Base-by-base conservation (phyloP, 257 asterid genomes). In the Lavandula angustifolia region DNA sequence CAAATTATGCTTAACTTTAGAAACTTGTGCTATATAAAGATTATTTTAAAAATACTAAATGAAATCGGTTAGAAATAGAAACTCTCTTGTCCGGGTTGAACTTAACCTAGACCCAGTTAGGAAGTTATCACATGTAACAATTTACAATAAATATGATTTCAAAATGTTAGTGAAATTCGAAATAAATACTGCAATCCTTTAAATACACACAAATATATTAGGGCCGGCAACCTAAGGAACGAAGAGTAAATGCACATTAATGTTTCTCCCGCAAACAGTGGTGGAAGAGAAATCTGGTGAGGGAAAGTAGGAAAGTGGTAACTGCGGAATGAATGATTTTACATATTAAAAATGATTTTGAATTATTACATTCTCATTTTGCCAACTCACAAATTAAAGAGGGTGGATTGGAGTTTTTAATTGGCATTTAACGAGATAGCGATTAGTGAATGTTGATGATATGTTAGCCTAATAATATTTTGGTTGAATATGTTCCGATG, bases 281-380 rank as follows among this genome's bases (percentile, higher is more conserved):
- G 40, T 60, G 66, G 14, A 27, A 22, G 55, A 5, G 6, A 54
- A 57, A n/a, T 37, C 3, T 58, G 12, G 43, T 33, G 27, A 38
- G n/a, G 66, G 10, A 42, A 61, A 66, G 67, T 60, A 59, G 64
- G 60, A 52, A 34, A 33, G 38, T 10, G 22, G 43, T 37, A 37
- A 48, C n/a, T 68, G 64, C 62, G 61, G 59, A 69, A 56, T 63
- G 51, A 63, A 58, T 50, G 55, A 44, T 32, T 69, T 11, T 62
- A 44, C 31, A 22, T 31, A n/a, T 18, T 29, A 14, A 13, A 31
- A n/a, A 37, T 2, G 38, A 11, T 5, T 3, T 37, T 61, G 13
- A 54, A 13, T 0, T 40, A 44, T 51, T 27, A 7, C 33, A 69
- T 60, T 60, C 49, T 5, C 16, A 59, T 51, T 27, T 32, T 54